Conservation (phyloP, 1,284 basidiomycete genomes). For the Pyrrhoderma noxium region DNA sequence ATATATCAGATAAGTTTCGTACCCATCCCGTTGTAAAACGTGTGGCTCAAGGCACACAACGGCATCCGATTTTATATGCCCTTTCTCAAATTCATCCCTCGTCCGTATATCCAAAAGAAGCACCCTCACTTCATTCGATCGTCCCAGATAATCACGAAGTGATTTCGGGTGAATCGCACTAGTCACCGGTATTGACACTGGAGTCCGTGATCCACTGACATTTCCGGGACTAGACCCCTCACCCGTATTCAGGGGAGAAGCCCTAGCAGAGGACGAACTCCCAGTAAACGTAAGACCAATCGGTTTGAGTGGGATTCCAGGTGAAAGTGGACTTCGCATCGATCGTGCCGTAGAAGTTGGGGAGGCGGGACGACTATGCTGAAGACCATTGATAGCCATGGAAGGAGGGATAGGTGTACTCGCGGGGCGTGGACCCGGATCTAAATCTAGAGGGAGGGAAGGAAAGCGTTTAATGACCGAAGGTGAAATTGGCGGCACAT, state of each 20-base stretch:
- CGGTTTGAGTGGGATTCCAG: conserved; percentile 37
- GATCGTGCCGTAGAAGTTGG: conserved; percentile 32
- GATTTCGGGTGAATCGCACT: conserved; percentile 56
- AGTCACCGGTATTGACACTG: conserved; percentile 39
- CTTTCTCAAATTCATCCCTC: conserved; percentile 67
- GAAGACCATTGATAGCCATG: conserved; percentile 37
- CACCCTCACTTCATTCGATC: conserved; percentile 47
- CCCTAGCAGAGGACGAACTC: conserved; percentile 19
- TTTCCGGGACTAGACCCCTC: conserved; percentile 6
- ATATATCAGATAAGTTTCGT: conserved; percentile 26
- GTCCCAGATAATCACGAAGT: conserved; percentile 52
- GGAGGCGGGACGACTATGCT: conserved; percentile 49
- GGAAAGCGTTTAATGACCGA: conserved; percentile 32
- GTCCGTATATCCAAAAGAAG: conserved; percentile 81
- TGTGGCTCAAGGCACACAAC: conserved; percentile 84
- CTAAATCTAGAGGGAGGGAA: conserved; percentile 50
- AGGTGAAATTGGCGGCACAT: conserved; percentile 23
- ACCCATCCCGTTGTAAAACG: conserved; percentile 65
- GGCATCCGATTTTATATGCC: conserved; percentile 64
- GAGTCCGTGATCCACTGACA: conserved; percentile 7
- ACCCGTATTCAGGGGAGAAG: conserved; percentile 5
- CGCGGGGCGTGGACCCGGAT: conserved; percentile 51
- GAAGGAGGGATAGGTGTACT: conserved; percentile 65
- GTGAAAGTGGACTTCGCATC: conserved; percentile 24
- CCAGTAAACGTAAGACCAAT: conserved; percentile 28